A percentile compares a stretch with the other conserved stretches of the same genome.
These are phyloP conservation scores for Hordeum marinum DNA, from an alignment of 176 grass and related monocot genomes.

Conservation along the genomic window DNA sequence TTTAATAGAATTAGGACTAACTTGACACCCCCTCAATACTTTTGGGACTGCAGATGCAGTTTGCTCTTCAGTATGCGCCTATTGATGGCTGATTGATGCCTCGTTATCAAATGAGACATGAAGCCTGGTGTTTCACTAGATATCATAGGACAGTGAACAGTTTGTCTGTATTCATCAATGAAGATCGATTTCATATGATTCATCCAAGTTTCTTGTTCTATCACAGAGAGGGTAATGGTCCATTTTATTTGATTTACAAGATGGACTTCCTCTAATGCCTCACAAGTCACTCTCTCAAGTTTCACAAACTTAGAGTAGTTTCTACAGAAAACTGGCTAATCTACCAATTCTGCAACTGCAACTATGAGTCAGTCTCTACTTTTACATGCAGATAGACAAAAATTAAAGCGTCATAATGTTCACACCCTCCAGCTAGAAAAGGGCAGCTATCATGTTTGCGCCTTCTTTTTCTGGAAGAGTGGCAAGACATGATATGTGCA, in stretches of 20 bases:
- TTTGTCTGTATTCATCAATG: background rate
- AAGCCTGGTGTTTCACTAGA: constrained; percentile 20
- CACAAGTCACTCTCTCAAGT: background rate
- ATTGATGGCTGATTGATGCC: background rate
- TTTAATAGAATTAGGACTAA: background rate
- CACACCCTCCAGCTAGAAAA: background rate
- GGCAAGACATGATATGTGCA: background rate
- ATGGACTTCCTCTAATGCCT: background rate
- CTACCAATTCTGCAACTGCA: background rate
- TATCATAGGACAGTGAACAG: background rate
- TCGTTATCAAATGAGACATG: constrained; percentile 8
- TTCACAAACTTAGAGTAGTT: background rate
- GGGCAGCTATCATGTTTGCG: background rate
- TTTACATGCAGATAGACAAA: background rate
- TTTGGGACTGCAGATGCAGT: background rate
- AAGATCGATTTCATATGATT: background rate
- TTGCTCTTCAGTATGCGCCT: background rate
- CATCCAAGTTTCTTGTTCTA: background rate
- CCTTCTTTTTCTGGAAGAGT: background rate
- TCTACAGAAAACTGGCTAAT: background rate
- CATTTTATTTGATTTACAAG: constrained; percentile 18
- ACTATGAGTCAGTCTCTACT: background rate
- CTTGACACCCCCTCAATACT: background rate
- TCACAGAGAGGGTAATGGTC: background rate
- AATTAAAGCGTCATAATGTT: background rate